phyloP scores from a whole-genome alignment of 2,329 filamentous ascomycete genomes.

The Penicillium hesseltinei region DNA sequence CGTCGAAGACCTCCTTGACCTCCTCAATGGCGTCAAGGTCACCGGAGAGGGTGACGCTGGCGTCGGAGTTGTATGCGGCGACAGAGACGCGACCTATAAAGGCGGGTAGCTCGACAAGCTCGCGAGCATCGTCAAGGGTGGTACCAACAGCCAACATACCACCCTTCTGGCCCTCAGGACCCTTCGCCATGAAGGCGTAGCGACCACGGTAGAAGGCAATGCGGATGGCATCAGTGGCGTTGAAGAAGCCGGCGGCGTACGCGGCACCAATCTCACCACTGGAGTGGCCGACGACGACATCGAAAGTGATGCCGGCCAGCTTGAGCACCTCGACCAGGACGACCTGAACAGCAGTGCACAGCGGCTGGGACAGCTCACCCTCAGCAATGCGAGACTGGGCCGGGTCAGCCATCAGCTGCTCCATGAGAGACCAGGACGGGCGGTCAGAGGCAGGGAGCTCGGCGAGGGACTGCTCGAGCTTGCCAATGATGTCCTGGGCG shows the following conservation, averaged over 20 bases:
- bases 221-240: constrained; percentile 7
- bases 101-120: background rate
- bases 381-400: background rate
- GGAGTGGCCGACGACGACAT: constrained; percentile 30
- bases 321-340: background rate
- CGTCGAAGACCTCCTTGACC: constrained; percentile 5
- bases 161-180: background rate
- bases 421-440: constrained; percentile 3
- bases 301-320: constrained; percentile 4
- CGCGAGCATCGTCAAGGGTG: constrained; percentile 8
- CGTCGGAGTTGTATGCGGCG: background rate
- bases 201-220: constrained; percentile 15
- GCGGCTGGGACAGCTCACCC: background rate
- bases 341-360: background rate
- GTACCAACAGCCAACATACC: constrained; percentile 15
- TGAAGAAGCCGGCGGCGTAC: constrained; percentile 26
- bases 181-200: background rate
- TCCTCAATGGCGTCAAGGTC: background rate
- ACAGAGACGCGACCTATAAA: background rate
- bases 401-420: constrained; percentile 4
- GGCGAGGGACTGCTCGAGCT: constrained; percentile 3
- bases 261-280: constrained; percentile 32
- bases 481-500: background rate
- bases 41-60: background rate
- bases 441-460: constrained; percentile 1